A percentile compares a stretch with the other conserved stretches of the same genome.
Evolutionary conservation across 2,329 filamentous ascomycete genomes (phyloP).

Genomic region (Aspergillus viridinutans): DNA sequence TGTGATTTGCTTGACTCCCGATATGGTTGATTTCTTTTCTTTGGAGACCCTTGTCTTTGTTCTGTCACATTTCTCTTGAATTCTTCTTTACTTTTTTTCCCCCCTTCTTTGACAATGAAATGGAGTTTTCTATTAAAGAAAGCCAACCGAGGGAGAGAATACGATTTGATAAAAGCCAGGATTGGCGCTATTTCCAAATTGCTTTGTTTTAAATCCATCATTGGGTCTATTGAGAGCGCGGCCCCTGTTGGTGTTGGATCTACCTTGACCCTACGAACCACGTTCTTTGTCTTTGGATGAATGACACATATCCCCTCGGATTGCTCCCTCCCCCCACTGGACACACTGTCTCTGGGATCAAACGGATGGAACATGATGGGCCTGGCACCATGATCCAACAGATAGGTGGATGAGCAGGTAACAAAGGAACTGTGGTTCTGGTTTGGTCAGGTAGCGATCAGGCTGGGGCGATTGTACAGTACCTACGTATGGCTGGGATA

Average conservation of each 20-base stretch:
- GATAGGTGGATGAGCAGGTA: neutral
- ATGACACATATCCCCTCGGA: conserved; percentile 2
- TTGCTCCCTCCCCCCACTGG: neutral
- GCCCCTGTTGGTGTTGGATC: conserved; percentile 5
- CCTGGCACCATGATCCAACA: neutral
- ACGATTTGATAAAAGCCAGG: conserved; percentile 13
- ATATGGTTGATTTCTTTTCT: conserved; percentile 1
- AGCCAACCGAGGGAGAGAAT: conserved; percentile 18
- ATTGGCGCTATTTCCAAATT: conserved; percentile 15
- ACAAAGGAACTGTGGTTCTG: neutral
- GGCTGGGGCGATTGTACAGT: neutral
- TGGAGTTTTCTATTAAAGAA: conserved; percentile 13
- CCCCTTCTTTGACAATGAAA: conserved; percentile 18
- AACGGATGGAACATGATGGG: neutral
- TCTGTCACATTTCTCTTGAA: conserved; percentile 5
- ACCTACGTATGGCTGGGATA: neutral
- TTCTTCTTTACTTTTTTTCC: conserved; percentile 4
- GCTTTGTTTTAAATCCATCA: conserved; percentile 18
- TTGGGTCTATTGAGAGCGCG: conserved; percentile 1
- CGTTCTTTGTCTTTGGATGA: conserved; percentile 4
- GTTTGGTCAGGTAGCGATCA: no score
- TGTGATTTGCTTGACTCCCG: neutral
- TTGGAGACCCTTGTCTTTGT: neutral
- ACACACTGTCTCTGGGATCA: neutral
- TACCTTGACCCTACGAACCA: conserved; percentile 2